A percentile compares a stretch with the other conserved stretches of the same genome.
These are phyloP conservation scores for Suhomyces bribrorum DNA, from an alignment of 1,139 yeast species.

Conservation along the genomic window DNA sequence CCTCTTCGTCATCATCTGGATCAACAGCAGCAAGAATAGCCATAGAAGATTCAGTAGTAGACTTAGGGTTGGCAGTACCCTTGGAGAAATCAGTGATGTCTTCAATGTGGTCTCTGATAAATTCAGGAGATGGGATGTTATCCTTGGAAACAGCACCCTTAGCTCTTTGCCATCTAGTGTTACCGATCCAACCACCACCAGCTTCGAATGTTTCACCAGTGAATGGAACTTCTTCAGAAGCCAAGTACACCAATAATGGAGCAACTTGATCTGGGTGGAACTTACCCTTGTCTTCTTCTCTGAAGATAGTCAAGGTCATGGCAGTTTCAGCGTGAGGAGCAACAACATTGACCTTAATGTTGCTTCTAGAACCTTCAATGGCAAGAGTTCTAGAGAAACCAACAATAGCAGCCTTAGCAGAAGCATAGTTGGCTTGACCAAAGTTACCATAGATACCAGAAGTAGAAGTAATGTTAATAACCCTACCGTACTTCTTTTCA, in stretches of 20 bases:
- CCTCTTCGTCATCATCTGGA: conserved; percentile 52
- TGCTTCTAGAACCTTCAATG: conserved; percentile 79
- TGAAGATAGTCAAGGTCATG: conserved; percentile 88
- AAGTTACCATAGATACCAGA: conserved; percentile 97
- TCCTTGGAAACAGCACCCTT: conserved; percentile 72
- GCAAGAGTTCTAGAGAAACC: conserved; percentile 88
- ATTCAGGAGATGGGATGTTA: conserved; percentile 63
- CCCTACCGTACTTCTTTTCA: conserved; percentile 77
- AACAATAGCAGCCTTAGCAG: conserved; percentile 88
- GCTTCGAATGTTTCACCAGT: conserved; percentile 63
- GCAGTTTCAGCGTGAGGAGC: conserved; percentile 99
- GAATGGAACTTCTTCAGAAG: conserved; percentile 70
- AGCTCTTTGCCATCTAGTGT: conserved; percentile 94
- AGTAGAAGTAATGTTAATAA: conserved; percentile 89
- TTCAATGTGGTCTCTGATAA: conserved; percentile 65
- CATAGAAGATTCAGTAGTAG: conserved; percentile 77
- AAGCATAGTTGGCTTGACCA: conserved; percentile 95
- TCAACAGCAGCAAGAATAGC: conserved; percentile 70
- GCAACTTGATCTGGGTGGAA: conserved; percentile 91
- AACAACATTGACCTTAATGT: conserved; percentile 76
- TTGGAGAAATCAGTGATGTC: conserved; percentile 65
- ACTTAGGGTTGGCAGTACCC: conserved; percentile 59
- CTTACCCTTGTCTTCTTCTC: conserved; percentile 71
- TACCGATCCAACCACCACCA: conserved; percentile 92
- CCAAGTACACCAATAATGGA: conserved; percentile 78